Percentiles rank a stretch among this genome's conserved stretches.
phyloP scores from a whole-genome alignment of 345 rosid genomes.

The Acer campestre region DNA sequence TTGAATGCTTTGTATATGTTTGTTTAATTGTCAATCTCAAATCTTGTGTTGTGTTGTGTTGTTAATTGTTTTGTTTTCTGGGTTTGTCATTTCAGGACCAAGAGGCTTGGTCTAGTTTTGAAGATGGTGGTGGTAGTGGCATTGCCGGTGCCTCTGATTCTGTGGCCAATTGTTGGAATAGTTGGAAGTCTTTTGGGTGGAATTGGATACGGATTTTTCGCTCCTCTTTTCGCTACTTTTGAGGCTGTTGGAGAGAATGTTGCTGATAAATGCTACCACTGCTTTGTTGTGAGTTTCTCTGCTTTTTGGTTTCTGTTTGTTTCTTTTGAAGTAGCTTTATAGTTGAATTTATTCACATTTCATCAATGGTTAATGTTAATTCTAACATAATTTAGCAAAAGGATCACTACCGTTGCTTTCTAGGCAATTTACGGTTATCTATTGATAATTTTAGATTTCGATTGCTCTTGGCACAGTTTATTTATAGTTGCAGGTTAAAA shows the following conservation, averaged over 20 bases:
- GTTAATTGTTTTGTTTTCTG: slow-evolving; percentile 6
- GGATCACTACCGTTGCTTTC: no score
- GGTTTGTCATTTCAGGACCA: slow-evolving; percentile 46
- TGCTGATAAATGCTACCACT: slow-evolving; percentile 68
- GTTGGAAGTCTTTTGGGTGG: slow-evolving; percentile 73
- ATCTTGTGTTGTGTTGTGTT: background rate
- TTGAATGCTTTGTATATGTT: no score
- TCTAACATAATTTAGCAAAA: background rate
- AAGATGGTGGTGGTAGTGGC: slow-evolving; percentile 57
- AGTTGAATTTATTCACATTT: background rate
- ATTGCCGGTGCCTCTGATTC: slow-evolving; percentile 66
- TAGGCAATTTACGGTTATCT: background rate
- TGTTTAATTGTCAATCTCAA: background rate
- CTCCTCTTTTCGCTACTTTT: slow-evolving; percentile 78
- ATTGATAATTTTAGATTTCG: background rate
- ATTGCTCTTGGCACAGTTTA: background rate
- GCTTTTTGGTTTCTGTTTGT: background rate
- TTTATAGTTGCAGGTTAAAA: no score
- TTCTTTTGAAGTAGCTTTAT: background rate
- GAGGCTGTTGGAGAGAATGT: slow-evolving; percentile 69
- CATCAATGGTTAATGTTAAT: background rate
- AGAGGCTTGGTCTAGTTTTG: slow-evolving; percentile 65
- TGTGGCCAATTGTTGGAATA: slow-evolving; percentile 72
- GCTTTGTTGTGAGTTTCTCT: slow-evolving; percentile 55
- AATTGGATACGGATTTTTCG: slow-evolving; percentile 70